phyloP scores from a whole-genome alignment of 1,284 basidiomycete species.

The Hymenochaete sp. region DNA sequence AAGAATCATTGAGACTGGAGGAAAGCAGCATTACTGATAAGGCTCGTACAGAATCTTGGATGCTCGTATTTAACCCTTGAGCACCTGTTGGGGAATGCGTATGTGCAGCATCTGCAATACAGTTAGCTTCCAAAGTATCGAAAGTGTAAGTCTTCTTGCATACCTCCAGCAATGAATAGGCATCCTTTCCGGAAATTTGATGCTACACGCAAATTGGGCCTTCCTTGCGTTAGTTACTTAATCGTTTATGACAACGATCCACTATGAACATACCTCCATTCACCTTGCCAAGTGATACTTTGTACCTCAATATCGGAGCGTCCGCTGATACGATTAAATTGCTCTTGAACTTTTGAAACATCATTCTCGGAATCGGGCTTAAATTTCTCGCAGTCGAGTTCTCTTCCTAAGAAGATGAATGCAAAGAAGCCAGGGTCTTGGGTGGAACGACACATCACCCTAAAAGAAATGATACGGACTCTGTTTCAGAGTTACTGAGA shows the following conservation, averaged over 20 bases:
- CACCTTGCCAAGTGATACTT: slow-evolving; percentile 6
- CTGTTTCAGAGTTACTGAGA: neutral
- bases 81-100: slow-evolving; percentile 40
- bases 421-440: too few species aligned
- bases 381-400: slow-evolving; percentile 20
- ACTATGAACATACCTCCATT: slow-evolving; percentile 4
- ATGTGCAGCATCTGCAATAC: slow-evolving; percentile 33
- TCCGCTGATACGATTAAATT: neutral
- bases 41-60: slow-evolving; percentile 32
- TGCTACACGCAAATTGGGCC: slow-evolving; percentile 32
- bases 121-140: neutral
- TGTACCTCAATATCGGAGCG: slow-evolving; percentile 4
- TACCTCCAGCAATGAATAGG: slow-evolving; percentile 33
- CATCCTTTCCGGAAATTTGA: slow-evolving; percentile 29
- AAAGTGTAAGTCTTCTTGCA: neutral
- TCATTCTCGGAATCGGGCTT: neutral
- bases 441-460: slow-evolving; percentile 28
- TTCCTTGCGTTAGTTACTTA: slow-evolving; percentile 17
- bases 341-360: neutral
- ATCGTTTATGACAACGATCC: neutral
- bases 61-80: slow-evolving; percentile 34
- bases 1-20: neutral
- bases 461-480: slow-evolving; percentile 21
- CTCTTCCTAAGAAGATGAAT: too few species aligned
- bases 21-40: neutral